Conservation (phyloP, 306 rosid species). For the Crataegus laevigata region DNA sequence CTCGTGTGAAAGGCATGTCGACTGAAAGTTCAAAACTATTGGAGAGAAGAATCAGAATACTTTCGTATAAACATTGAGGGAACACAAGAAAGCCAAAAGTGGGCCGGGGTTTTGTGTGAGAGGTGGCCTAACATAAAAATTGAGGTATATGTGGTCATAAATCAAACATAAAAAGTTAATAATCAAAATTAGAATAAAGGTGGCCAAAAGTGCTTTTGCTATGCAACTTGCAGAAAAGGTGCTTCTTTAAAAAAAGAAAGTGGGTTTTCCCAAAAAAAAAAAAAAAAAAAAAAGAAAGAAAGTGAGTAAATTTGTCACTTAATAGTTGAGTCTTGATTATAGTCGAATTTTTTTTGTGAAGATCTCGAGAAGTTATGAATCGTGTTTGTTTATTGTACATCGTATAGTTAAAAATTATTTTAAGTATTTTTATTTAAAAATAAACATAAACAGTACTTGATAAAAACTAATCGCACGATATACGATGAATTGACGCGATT, state of each 20-base stretch:
- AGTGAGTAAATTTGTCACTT: conserved; percentile 27
- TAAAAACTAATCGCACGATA: no score
- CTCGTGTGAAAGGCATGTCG: neutral
- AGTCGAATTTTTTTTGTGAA: accelerated
- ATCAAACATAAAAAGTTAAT: conserved; percentile 14
- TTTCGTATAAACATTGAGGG: neutral
- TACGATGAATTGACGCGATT: no score
- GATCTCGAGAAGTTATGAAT: accelerated
- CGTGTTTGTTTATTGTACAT: no score
- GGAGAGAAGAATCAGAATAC: conserved; percentile 5
- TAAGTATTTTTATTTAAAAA: no score
- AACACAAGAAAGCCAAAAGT: conserved; percentile 9
- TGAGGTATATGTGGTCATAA: conserved; percentile 22
- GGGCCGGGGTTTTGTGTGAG: neutral
- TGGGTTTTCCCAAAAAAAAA: no score
- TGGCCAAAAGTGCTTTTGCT: conserved; percentile 26
- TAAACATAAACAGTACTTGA: no score
- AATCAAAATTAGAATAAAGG: conserved; percentile 36
- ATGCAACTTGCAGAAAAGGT: conserved; percentile 43
- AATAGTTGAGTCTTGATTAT: neutral
- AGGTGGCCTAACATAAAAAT: no score
- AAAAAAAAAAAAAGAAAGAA: conserved; percentile 4
- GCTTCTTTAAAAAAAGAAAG: conserved; percentile 9
- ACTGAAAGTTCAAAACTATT: neutral
- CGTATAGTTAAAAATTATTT: no score